Percentiles rank a stretch among this genome's conserved stretches.
phyloP scores from a whole-genome alignment of 345 rosid species.

The Schrenkiella parvula region DNA sequence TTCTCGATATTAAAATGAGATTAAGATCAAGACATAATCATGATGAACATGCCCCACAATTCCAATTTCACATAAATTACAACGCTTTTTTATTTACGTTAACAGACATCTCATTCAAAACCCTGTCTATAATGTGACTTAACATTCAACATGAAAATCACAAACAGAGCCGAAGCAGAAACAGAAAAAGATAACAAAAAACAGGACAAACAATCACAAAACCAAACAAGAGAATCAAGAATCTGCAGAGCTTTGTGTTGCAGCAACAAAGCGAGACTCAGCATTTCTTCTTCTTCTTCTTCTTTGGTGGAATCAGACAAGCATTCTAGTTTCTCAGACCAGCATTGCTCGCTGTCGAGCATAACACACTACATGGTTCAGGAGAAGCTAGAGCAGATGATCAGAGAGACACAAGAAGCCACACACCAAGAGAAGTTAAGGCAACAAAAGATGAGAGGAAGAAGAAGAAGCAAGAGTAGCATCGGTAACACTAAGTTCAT shows the following conservation, averaged over 20 bases:
- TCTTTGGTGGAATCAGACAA: conserved; percentile 42
- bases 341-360: conserved; percentile 58
- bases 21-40: conserved; percentile 45
- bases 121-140: conserved; percentile 15
- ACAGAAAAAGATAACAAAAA: background rate
- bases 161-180: conserved; percentile 11
- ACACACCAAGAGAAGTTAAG: conserved; percentile 29
- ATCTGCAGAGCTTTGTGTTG: conserved; percentile 69
- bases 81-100: background rate
- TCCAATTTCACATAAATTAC: background rate
- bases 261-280: conserved; percentile 57
- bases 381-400: conserved; percentile 79
- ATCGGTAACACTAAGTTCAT: conserved; percentile 48
- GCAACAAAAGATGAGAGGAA: conserved; percentile 33
- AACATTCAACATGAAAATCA: conserved; percentile 23
- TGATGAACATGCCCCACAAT: conserved; percentile 27
- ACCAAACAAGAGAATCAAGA: conserved; percentile 30
- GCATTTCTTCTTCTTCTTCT: conserved; percentile 58
- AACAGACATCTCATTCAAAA: conserved; percentile 27
- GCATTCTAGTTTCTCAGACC: conserved; percentile 37
- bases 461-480: conserved; percentile 33
- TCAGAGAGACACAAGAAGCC: conserved; percentile 51
- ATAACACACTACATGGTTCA: conserved; percentile 85
- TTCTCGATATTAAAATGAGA: background rate
- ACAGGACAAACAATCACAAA: conserved; percentile 11